Base-by-base conservation (phyloP, 768 basidiomycete genomes). In the Termitomyces sp. region DNA sequence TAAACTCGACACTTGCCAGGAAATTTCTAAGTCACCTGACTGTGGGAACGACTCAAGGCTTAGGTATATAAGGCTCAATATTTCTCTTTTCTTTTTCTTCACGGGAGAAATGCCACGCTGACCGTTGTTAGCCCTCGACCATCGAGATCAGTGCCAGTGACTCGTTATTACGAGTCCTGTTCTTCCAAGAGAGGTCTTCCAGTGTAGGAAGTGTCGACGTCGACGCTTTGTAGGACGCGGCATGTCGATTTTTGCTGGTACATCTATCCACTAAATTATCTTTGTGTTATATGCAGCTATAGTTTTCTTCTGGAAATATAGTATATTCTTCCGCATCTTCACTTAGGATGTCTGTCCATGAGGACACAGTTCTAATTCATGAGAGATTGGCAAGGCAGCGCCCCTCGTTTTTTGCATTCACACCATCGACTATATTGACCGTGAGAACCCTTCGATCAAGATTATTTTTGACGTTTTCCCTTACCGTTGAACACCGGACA, bases 171-270 rank as follows among this genome's bases (percentile, higher is more conserved):
- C 54, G 71, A 78, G 78, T 82, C 75, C 81, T 84, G 78, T 72
- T 72, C 80, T 84, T 82, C 82, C 82, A 69, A 84, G 80, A 85
- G 61, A 15, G 74, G 52, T 24, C 62, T 56, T 71, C 75, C 84
- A 84, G 84, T 79, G 68, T 85, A 85, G 84, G 84, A 85, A 85
- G 83, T 85, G 84, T 84, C 80, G 84, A 78, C 81, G 71, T 61
- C 64, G 69, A 67, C 66, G 49, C n/a, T 59, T 52, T 55, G 61
- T 35, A 84, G 82, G 80, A 78, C 75, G 75, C 81, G 83, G 81
- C 84, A 85, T 84, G 84, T 84, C 82, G 84, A 85, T 78, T 81
- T 61, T 73, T 67, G 71, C 78, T 84, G 84, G 81, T 70, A 84
- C 82, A 84, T 79, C 3, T 40, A 18, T 28, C 28, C 15, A 28